These are phyloP conservation scores for Cytauxzoon felis DNA, from an alignment of 169 alveolate genomes.

Conservation along the genomic window DNA sequence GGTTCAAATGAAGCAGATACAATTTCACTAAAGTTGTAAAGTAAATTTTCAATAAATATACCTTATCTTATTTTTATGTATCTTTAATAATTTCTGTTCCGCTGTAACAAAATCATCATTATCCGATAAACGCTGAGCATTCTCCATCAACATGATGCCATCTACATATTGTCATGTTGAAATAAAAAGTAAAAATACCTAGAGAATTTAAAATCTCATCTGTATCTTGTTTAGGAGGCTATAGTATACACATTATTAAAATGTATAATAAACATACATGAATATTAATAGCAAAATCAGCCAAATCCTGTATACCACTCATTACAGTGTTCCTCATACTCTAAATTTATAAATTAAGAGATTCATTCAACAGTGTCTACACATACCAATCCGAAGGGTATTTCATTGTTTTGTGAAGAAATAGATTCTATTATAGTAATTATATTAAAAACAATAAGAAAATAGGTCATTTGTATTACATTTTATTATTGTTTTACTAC, in stretches of 20 bases:
- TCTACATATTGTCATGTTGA: conserved; percentile 44
- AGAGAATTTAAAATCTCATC: conserved; percentile 50
- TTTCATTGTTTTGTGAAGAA: conserved; percentile 1
- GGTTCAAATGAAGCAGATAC: conserved; percentile 73
- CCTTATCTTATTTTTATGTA: conserved; percentile 72
- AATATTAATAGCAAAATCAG: conserved; percentile 61
- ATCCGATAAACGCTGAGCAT: conserved; percentile 62
- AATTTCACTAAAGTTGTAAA: conserved; percentile 62
- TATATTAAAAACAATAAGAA: neutral
- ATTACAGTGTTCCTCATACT: conserved; percentile 49
- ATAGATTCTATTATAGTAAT: neutral
- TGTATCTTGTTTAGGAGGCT: conserved; percentile 57
- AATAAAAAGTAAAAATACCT: conserved; percentile 43
- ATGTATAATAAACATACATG: conserved; percentile 24
- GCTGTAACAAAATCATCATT: conserved; percentile 71
- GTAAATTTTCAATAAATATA: conserved; percentile 13
- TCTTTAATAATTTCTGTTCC: conserved; percentile 62
- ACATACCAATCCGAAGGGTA: conserved; percentile 21
- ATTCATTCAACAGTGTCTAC: neutral
- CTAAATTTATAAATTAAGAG: conserved; percentile 3
- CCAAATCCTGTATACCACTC: conserved; percentile 67
- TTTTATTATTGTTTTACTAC: no score
- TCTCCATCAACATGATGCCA: conserved; percentile 74
- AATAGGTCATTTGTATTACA: no score
- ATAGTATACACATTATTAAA: neutral